Conservation (phyloP, 1,284 basidiomycete genomes). For the Leccinum huronense region DNA sequence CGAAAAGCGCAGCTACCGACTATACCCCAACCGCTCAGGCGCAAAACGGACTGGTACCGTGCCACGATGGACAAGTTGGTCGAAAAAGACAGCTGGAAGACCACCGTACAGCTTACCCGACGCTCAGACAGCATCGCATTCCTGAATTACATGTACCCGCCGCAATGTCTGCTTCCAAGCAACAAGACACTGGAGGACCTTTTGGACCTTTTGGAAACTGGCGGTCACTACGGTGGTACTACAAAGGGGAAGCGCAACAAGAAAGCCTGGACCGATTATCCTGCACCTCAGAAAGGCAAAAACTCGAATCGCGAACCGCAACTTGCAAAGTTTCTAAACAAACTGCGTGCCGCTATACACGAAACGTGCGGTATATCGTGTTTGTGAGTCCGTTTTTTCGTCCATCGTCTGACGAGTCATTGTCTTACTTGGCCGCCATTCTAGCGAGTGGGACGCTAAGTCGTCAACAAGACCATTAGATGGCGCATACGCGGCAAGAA, state of each 20-base stretch:
- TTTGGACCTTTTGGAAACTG: not conserved
- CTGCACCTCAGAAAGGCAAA: not conserved
- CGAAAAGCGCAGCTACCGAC: not conserved
- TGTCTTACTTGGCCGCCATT: not conserved
- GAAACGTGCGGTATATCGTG: not conserved
- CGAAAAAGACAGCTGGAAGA: not conserved
- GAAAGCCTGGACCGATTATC: not conserved
- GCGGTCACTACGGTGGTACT: not conserved
- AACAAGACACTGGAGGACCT: not conserved
- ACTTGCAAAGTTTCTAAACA: not conserved
- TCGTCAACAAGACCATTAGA: slow-evolving; percentile 1
- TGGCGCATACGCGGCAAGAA: not conserved
- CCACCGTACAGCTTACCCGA: not conserved
- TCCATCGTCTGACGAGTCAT: not conserved
- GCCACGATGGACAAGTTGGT: not conserved
- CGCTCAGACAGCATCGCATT: not conserved
- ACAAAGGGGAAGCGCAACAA: not conserved
- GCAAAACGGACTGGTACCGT: slow-evolving; percentile 3
- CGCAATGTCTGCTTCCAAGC: not conserved
- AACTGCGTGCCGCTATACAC: not conserved
- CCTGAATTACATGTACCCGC: not conserved
- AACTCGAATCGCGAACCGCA: not conserved
- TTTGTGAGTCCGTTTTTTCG: not conserved
- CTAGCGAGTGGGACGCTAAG: not conserved
- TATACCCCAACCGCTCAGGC: not conserved